Conservation (phyloP, 139 green algal genomes). For the Yamagishiella unicocca region DNA sequence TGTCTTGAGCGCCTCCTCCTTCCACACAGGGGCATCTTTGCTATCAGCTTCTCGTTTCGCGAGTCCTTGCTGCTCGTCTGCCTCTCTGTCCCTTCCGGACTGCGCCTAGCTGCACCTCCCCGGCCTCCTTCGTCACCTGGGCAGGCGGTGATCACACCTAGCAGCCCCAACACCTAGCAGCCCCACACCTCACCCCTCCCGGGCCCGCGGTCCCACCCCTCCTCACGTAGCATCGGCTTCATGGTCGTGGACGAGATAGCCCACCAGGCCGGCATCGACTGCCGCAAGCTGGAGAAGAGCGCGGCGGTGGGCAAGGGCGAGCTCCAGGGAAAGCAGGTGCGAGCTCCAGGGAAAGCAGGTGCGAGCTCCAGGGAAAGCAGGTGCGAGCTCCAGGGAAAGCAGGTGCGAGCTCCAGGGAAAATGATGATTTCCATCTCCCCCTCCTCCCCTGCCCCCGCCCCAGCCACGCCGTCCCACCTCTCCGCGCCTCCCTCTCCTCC, state of each 20-base stretch:
- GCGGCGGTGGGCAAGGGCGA: conserved; percentile 69
- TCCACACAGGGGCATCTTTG: too few species aligned
- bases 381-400: background rate
- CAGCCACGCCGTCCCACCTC: background rate
- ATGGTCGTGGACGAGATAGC: conserved; percentile 86
- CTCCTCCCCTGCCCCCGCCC: background rate
- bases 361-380: background rate
- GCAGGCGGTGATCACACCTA: too few species aligned
- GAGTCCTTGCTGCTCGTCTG: background rate
- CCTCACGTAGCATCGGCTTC: conserved; percentile 77
- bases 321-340: conserved; percentile 52
- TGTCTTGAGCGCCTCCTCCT: too few species aligned
- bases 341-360: background rate
- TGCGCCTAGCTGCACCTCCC: background rate
- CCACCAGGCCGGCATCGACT: conserved; percentile 63
- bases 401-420: background rate
- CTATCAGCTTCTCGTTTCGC: background rate
- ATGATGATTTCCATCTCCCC: background rate
- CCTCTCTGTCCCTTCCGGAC: background rate
- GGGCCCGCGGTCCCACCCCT: too few species aligned
- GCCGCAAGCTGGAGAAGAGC: conserved; percentile 79
- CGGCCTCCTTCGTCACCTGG: background rate
- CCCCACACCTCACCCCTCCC: too few species aligned
- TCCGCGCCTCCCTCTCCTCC: background rate
- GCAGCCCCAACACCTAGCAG: too few species aligned